A percentile compares a stretch with the other conserved stretches of the same genome.
Conservation (phyloP, 179 eudicot species). For the Vitellaria paradoxa region DNA sequence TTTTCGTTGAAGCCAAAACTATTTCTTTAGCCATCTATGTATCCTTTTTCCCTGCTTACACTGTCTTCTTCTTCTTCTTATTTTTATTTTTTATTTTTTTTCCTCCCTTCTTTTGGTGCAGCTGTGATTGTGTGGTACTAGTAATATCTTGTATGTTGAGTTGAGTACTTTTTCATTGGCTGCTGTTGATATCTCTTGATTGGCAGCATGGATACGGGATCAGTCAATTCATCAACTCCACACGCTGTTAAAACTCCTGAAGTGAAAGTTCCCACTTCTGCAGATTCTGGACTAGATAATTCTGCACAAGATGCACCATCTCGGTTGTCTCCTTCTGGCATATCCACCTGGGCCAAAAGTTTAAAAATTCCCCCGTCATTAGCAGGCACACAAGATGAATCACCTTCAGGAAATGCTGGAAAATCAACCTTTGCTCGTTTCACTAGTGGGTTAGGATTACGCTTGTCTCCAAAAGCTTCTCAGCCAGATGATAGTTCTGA, state of each 20-base stretch:
- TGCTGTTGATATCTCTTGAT: slow-evolving; percentile 22
- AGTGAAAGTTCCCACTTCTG: slow-evolving; percentile 34
- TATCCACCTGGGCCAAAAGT: slow-evolving; percentile 82
- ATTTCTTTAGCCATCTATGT: neutral
- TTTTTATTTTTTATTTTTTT: neutral
- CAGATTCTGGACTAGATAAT: slow-evolving; percentile 30
- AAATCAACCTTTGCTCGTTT: slow-evolving; percentile 76
- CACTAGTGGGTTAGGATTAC: slow-evolving; percentile 62
- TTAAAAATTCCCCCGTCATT: slow-evolving; percentile 62
- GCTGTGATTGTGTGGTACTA: slow-evolving; percentile 11
- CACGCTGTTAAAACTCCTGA: slow-evolving; percentile 31
- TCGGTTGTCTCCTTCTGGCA: slow-evolving; percentile 48
- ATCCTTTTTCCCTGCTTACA: neutral
- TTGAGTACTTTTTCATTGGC: slow-evolving; percentile 7
- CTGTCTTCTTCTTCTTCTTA: neutral
- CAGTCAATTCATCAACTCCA: slow-evolving; percentile 38
- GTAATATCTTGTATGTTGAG: slow-evolving; percentile 2
- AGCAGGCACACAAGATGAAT: slow-evolving; percentile 50
- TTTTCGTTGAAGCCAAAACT: neutral
- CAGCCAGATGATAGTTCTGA: slow-evolving; percentile 48
- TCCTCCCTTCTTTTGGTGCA: slow-evolving; percentile 10
- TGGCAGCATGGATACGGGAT: slow-evolving; percentile 46
- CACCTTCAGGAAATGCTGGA: slow-evolving; percentile 49
- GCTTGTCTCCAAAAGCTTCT: slow-evolving; percentile 73
- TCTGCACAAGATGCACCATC: slow-evolving; percentile 44